Evolutionary conservation across 1,139 yeast species (phyloP).

Genomic region (Saccharomyces hybrid): DNA sequence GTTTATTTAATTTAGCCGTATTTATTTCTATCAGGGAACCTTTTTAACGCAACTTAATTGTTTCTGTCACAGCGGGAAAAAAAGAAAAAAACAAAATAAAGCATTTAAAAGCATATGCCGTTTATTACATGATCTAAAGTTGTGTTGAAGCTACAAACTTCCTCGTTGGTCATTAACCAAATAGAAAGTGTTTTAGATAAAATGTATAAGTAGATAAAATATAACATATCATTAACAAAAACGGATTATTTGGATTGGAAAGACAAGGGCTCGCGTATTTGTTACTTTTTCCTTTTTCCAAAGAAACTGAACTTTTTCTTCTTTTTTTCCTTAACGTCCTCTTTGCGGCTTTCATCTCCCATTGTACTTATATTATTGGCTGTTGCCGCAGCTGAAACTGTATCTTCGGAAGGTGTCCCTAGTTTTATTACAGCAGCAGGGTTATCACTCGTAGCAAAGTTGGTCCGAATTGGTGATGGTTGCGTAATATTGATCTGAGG

Average conservation of each 20-base stretch:
- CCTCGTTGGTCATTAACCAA: not conserved
- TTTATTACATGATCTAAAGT: not conserved
- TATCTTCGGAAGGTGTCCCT: not conserved
- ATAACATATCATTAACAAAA: not conserved
- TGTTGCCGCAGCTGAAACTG: slow-evolving; percentile 2
- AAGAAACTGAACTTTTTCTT: slow-evolving; percentile 26
- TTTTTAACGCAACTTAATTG: not conserved
- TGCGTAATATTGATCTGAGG: not conserved
- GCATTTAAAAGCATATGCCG: not conserved
- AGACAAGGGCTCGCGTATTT: not conserved
- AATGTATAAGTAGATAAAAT: not conserved
- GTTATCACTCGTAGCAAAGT: not conserved
- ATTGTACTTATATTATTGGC: slow-evolving; percentile 5
- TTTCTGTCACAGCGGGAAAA: not conserved
- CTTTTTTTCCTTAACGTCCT: slow-evolving; percentile 13
- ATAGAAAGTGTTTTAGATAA: not conserved
- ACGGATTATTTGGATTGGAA: not conserved
- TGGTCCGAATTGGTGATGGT: slow-evolving; percentile 2
- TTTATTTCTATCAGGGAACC: slow-evolving; percentile 2
- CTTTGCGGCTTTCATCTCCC: slow-evolving; percentile 4
- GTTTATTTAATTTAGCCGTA: not conserved
- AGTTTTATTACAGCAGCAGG: not conserved
- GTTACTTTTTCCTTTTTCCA: slow-evolving; percentile 17
- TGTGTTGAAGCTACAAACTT: not conserved
- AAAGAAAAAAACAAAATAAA: not conserved